These are phyloP conservation scores for Psidium friedrichsthalianum DNA, from an alignment of 345 rosid species.

Conservation along the genomic window DNA sequence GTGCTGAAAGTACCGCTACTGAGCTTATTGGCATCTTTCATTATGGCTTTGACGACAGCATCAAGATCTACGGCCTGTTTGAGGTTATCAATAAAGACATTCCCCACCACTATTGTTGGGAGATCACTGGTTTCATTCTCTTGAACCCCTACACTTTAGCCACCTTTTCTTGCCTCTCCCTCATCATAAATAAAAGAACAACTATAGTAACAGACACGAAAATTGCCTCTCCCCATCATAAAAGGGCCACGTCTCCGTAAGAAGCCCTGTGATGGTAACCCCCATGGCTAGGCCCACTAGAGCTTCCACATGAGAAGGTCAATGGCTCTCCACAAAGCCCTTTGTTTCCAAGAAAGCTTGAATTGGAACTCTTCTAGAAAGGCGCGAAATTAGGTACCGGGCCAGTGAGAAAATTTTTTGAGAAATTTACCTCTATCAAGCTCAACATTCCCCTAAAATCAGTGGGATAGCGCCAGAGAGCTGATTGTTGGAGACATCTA, in stretches of 20 bases:
- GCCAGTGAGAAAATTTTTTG: constrained; percentile 73
- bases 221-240: constrained; percentile 79
- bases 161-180: constrained; percentile 90
- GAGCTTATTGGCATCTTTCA: constrained; percentile 78
- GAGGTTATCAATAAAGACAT: constrained; percentile 78
- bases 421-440: constrained; percentile 85
- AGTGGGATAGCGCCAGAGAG: constrained; percentile 68
- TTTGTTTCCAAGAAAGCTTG: constrained; percentile 71
- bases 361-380: constrained; percentile 73
- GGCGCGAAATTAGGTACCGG: constrained; percentile 62
- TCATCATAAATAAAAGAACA: constrained; percentile 83
- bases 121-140: constrained; percentile 36
- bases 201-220: constrained; percentile 74
- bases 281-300: constrained; percentile 22
- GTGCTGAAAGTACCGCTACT: constrained; percentile 83
- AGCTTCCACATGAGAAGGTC: constrained; percentile 39
- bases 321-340: constrained; percentile 93
- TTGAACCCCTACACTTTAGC: constrained; percentile 32
- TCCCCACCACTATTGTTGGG: constrained; percentile 66
- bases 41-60: constrained; percentile 66
- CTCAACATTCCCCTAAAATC: constrained; percentile 76
- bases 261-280: constrained; percentile 73
- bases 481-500: constrained; percentile 81
- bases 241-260: constrained; percentile 68
- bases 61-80: constrained; percentile 87